Conservation (phyloP, 495 filamentous ascomycete genomes). For the Staphylotrichum longicolle region DNA sequence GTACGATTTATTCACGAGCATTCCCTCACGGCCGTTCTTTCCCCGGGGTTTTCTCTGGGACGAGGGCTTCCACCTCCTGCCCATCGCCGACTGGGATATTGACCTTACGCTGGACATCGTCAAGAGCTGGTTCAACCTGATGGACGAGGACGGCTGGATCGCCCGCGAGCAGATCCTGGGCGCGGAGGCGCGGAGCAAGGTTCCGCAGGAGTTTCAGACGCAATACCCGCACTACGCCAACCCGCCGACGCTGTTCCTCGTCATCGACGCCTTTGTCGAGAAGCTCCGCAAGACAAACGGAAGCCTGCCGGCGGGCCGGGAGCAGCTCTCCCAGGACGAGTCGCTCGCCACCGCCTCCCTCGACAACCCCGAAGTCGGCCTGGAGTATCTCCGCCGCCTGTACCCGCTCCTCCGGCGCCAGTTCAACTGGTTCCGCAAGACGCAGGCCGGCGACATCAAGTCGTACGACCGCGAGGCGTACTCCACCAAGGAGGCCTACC, state of each 20-base stretch:
- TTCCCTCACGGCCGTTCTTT: constrained; percentile 94
- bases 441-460: constrained; percentile 86
- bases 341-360: constrained; percentile 57
- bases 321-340: constrained; percentile 37
- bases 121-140: constrained; percentile 91
- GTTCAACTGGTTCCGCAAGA: constrained; percentile 91
- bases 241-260: constrained; percentile 92
- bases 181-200: constrained; percentile 90
- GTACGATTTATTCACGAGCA: constrained; percentile 85
- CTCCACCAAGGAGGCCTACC: constrained; percentile 84
- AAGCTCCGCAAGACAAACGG: constrained; percentile 56
- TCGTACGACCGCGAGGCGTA: constrained; percentile 85
- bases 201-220: constrained; percentile 89
- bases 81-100: constrained; percentile 88
- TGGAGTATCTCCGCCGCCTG: constrained; percentile 71
- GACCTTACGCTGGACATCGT: constrained; percentile 90
- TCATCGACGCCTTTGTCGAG: constrained; percentile 77
- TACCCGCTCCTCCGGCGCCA: constrained; percentile 93
- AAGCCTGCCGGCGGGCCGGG: constrained; percentile 30
- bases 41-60: constrained; percentile 97
- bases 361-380: constrained; percentile 62
- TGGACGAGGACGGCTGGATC: constrained; percentile 98
- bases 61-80: constrained; percentile 93
- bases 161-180: constrained; percentile 95
- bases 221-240: constrained; percentile 99